Base-by-base conservation (phyloP, 106 monocot genomes). In the Phalaenopsis aphrodite region DNA sequence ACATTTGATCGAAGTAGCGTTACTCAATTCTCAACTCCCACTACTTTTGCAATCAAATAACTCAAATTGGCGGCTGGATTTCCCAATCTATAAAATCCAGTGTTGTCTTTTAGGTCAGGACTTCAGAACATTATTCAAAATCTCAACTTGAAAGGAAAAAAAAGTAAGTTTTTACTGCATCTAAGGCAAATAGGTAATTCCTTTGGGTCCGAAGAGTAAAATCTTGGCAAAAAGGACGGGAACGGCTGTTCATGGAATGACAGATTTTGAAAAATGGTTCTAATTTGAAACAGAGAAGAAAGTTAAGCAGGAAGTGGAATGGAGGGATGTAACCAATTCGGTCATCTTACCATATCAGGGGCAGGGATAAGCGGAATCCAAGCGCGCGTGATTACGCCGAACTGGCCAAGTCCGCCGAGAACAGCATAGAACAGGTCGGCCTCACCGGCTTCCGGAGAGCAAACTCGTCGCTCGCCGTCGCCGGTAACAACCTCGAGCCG, bases 341-440 rank as follows among this genome's bases (percentile, higher is more conserved):
- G 61, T 61, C 21, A 61, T 1, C 66, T 61, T 69, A 90, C 95
- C 95, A 82, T 85, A 41, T 78, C 72, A 8, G 93, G 93, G 3
- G 91, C 88, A 17, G 87, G 93, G 2, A 47, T 56, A n/a, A 91
- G 79, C 3, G 90, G 88, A 76, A 96, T 92, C 21, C 87, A 73
- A 2, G 94, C 96, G 68, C 93, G 88, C 18, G 93, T 96, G 79
- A 96, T 92, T 66, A 96, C 79, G 0, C 93, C 96, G 81, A 96
- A 96, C 84, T 96, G 96, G 15, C 96, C 96, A 72, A 96, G 90
- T 16, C 96, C 96, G 38, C 96, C 96, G 24, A 96, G 85, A 5
- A 78, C 90, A 8, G 93, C 87, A 83, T 30, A 30, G 30, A 30
- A 30, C 30, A 30, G 88, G 36, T 96, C 93, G 43, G 88, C 30